Conservation (phyloP, 108 stramenopile species). For the Skeletonema menzelii region DNA sequence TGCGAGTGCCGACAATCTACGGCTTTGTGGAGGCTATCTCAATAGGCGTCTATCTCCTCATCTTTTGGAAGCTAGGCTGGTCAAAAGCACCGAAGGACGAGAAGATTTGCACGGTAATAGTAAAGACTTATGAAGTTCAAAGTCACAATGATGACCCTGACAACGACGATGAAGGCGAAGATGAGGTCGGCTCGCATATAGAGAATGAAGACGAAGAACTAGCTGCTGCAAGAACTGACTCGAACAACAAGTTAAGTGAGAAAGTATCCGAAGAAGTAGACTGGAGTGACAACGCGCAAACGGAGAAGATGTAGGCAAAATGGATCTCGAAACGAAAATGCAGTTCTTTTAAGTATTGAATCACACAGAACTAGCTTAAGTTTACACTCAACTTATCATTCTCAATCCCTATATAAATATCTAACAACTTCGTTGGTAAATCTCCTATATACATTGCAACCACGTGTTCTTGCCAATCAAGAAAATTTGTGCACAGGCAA, state of each 20-base stretch:
- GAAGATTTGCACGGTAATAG: conserved; percentile 32
- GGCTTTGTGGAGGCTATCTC: conserved; percentile 23
- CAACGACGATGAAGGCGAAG: conserved; percentile 1
- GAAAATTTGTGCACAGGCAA: not conserved
- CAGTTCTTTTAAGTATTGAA: not conserved
- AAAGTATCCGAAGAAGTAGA: not conserved
- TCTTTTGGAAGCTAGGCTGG: conserved; percentile 42
- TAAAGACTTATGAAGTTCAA: conserved; percentile 37
- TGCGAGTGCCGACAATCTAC: conserved; percentile 32
- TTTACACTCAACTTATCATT: not conserved
- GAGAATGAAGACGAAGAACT: conserved; percentile 6
- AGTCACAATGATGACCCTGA: conserved; percentile 4
- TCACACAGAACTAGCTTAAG: not conserved
- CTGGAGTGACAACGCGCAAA: not conserved
- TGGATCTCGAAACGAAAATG: too few relatives aligned
- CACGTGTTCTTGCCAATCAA: not conserved
- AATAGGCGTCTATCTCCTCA: conserved; percentile 24
- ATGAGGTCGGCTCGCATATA: not conserved
- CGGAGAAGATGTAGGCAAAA: not conserved
- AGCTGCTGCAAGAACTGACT: not conserved
- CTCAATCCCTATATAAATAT: not conserved
- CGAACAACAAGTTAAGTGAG: not conserved
- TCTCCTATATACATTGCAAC: conserved; percentile 4
- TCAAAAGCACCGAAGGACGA: conserved; percentile 43
- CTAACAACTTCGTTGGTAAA: not conserved